Evolutionary conservation across 768 basidiomycete genomes (phyloP), one percentile per base, ranked within the genome.

Genomic region (Boletus patriciae): DNA sequence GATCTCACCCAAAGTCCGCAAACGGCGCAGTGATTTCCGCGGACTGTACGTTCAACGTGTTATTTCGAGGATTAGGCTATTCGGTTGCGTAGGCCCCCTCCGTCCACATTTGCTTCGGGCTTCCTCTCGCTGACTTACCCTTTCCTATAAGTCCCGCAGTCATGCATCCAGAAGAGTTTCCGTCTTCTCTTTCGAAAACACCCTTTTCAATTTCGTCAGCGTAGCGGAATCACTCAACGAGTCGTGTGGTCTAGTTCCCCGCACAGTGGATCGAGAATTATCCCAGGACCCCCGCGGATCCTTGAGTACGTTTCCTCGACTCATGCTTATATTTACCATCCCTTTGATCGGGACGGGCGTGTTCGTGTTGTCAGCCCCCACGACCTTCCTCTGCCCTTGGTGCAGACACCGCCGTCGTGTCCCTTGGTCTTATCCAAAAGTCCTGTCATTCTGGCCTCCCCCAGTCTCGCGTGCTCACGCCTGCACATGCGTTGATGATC

Each of bases 211-310:
- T 58, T 42, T 50, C 38, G 41, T 55, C 52, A 25, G n/a, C 44
- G 15, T 46, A 13, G 29, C 21, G 33, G 42, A 41, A 31, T 47
- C 58, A 11, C 46, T 54, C 54, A 40, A 19, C 23, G 21, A 19
- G 43, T 53, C 64, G 55, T 68, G 56, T 58, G 64, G 59, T 27
- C 52, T 44, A 58, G 58, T 62, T 64, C 70, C 69, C 70, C 68
- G 63, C 64, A 72, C 57, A 49, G 50, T 58, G 66, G 65, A 55
- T 69, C 64, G 54, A 55, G 50, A 70, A 62, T 54, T 65, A n/a
- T 67, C 63, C 64, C 63, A 66, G 63, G 66, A 23, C 57, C 47
- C 68, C 69, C 65, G 69, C 70, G 69, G 69, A 70, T 70, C 69
- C 70, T 50, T 61, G 52, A 18, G 50, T 50, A 58, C 54, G 55